Evolutionary conservation across 2,329 filamentous ascomycete genomes (phyloP).

Genomic region (Hypoxylon sp.): DNA sequence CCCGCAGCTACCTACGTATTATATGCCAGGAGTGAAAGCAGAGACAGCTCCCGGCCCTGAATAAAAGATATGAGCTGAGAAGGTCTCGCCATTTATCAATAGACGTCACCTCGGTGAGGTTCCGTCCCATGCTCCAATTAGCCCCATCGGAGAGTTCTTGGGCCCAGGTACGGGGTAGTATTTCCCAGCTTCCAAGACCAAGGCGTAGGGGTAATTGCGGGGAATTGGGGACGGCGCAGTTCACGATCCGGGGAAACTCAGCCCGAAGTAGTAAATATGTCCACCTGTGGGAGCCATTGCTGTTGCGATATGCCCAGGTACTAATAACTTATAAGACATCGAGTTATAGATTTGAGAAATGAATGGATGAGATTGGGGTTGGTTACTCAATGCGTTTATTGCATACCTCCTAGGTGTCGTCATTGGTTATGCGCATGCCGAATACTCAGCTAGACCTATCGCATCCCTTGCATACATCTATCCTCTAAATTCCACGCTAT

Average conservation of each 20-base stretch:
- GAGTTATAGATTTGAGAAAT: slow-evolving; percentile 13
- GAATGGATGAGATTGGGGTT: background rate
- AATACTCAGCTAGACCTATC: background rate
- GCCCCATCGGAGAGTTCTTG: slow-evolving; percentile 4
- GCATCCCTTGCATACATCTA: background rate
- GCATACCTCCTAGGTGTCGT: background rate
- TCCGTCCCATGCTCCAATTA: slow-evolving; percentile 16
- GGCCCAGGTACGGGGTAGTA: slow-evolving; percentile 40
- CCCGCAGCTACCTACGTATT: background rate
- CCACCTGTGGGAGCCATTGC: slow-evolving; percentile 34
- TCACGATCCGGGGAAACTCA: slow-evolving; percentile 39
- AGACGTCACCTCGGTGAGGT: slow-evolving; percentile 23
- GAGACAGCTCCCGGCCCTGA: background rate
- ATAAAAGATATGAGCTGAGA: background rate
- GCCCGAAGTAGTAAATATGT: slow-evolving; percentile 34
- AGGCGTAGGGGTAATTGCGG: slow-evolving; percentile 24
- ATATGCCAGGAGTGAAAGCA: background rate
- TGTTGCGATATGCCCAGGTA: background rate
- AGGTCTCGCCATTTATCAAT: slow-evolving; percentile 23
- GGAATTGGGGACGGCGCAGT: slow-evolving; percentile 34
- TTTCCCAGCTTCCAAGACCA: slow-evolving; percentile 26
- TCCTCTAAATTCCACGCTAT: background rate
- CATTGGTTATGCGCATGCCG: background rate
- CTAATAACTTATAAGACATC: background rate
- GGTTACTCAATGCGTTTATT: background rate